A percentile compares a stretch with the other conserved stretches of the same genome.
phyloP scores from a whole-genome alignment of 2,329 filamentous ascomycete species.

The Cyphellophora attinorum region DNA sequence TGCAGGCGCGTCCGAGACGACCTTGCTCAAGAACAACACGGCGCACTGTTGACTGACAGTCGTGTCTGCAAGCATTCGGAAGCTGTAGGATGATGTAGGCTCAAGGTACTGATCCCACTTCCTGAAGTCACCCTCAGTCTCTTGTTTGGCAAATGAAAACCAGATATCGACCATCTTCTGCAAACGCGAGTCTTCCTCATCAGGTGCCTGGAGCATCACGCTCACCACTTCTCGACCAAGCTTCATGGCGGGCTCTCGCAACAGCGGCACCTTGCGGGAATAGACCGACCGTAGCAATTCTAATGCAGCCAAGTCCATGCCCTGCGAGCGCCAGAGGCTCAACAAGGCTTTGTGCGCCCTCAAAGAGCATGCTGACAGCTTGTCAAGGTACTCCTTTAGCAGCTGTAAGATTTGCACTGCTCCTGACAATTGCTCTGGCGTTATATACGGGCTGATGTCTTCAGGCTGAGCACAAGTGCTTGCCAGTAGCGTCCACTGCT shows the following conservation, averaged over 20 bases:
- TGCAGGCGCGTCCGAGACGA: conserved; percentile 2
- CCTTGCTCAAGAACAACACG: conserved; percentile 11
- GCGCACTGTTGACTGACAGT: conserved; percentile 8
- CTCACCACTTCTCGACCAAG: not conserved
- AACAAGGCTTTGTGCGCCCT: not conserved
- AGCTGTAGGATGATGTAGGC: conserved; percentile 4
- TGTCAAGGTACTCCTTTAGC: not conserved
- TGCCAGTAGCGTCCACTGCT: not conserved
- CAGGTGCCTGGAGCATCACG: not conserved
- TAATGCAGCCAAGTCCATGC: not conserved
- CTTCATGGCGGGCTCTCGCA: not conserved
- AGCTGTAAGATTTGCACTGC: not conserved
- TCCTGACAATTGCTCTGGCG: not conserved
- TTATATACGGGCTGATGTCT: not conserved
- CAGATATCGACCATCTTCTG: conserved; percentile 9
- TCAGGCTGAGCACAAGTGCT: not conserved
- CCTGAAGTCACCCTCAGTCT: conserved; percentile 4
- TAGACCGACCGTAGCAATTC: not conserved
- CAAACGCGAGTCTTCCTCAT: not conserved
- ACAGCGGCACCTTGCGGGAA: not conserved
- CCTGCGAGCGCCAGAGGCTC: not conserved
- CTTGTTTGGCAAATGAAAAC: conserved; percentile 7
- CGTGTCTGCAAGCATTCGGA: conserved; percentile 4
- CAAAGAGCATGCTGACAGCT: not conserved
- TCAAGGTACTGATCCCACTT: conserved; percentile 10